Conservation (phyloP, 805 yeast species). For the Nakazawaea peltata region DNA sequence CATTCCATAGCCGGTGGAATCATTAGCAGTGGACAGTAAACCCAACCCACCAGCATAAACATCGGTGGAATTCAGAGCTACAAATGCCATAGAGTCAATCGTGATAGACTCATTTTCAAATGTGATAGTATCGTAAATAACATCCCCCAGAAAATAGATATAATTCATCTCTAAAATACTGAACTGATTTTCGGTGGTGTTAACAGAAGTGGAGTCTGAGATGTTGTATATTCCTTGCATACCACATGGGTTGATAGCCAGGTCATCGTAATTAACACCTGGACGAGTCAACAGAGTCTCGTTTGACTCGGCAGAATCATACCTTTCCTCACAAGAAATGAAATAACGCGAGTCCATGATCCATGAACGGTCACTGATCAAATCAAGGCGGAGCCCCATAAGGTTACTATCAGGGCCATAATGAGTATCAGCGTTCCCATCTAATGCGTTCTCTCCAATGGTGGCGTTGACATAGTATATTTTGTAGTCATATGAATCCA, state of each 20-base stretch:
- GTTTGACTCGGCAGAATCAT: slow-evolving; percentile 1
- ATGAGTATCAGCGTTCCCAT: no score
- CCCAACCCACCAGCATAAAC: slow-evolving; percentile 38
- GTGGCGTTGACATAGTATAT: slow-evolving; percentile 18
- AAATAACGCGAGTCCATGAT: slow-evolving; percentile 18
- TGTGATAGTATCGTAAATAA: slow-evolving; percentile 17
- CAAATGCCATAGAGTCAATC: slow-evolving; percentile 24
- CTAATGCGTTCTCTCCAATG: slow-evolving; percentile 19
- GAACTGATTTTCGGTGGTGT: slow-evolving; percentile 7
- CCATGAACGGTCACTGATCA: slow-evolving; percentile 22
- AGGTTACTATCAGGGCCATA: no score
- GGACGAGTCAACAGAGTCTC: slow-evolving; percentile 1
- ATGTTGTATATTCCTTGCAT: slow-evolving; percentile 17
- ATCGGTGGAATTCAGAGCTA: slow-evolving; percentile 28
- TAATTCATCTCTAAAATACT: slow-evolving; percentile 12
- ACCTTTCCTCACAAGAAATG: slow-evolving; percentile 14
- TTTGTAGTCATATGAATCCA: slow-evolving; percentile 1
- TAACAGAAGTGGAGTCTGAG: slow-evolving; percentile 15
- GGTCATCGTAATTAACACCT: slow-evolving; percentile 1
- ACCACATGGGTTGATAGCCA: slow-evolving; percentile 15
- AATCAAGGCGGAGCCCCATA: slow-evolving; percentile 20
- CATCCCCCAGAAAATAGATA: slow-evolving; percentile 17
- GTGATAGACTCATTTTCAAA: slow-evolving; percentile 8
- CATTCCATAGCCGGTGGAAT: no score
- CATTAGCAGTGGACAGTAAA: slow-evolving; percentile 19